Evolutionary conservation across 139 green algal species (phyloP).

Genomic region (Trebouxia sp.): DNA sequence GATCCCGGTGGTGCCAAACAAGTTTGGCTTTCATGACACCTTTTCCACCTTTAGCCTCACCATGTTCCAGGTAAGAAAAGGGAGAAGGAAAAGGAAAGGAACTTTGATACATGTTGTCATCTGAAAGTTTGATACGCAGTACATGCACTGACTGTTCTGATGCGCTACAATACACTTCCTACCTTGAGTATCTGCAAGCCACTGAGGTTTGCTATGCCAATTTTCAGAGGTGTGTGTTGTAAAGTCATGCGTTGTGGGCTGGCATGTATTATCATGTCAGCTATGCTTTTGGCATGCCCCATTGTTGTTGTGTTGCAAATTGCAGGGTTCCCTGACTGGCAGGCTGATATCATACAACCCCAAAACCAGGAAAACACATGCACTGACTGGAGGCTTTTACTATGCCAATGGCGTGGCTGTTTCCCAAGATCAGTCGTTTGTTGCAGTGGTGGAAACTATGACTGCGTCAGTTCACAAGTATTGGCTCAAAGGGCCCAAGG

Average conservation of each 20-base stretch:
- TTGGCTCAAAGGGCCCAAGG: slow-evolving; percentile 66
- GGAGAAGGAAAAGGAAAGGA: no score
- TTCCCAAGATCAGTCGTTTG: slow-evolving; percentile 35
- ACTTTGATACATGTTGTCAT: no score
- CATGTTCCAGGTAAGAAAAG: slow-evolving; percentile 38
- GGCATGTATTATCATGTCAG: no score
- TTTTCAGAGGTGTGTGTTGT: no score
- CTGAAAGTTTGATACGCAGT: no score
- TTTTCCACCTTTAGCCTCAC: slow-evolving; percentile 39
- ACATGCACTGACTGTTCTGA: no score
- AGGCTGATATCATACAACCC: slow-evolving; percentile 46
- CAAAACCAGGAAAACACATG: slow-evolving; percentile 8
- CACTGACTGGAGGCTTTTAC: slow-evolving; percentile 41
- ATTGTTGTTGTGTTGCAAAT: no score
- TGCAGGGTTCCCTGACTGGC: slow-evolving; percentile 46
- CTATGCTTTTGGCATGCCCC: no score
- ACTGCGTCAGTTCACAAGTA: slow-evolving; percentile 41
- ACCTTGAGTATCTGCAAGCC: no score
- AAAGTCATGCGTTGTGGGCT: no score
- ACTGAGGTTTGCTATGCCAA: no score
- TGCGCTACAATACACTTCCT: no score
- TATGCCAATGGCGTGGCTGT: slow-evolving; percentile 52
- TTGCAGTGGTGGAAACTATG: slow-evolving; percentile 45
- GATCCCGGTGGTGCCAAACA: slow-evolving; percentile 31
- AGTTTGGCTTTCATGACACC: slow-evolving; percentile 40